A percentile compares a stretch with the other conserved stretches of the same genome.
Conservation (phyloP, 2,329 filamentous ascomycete genomes). For the Lasiodiplodia theobromae region DNA sequence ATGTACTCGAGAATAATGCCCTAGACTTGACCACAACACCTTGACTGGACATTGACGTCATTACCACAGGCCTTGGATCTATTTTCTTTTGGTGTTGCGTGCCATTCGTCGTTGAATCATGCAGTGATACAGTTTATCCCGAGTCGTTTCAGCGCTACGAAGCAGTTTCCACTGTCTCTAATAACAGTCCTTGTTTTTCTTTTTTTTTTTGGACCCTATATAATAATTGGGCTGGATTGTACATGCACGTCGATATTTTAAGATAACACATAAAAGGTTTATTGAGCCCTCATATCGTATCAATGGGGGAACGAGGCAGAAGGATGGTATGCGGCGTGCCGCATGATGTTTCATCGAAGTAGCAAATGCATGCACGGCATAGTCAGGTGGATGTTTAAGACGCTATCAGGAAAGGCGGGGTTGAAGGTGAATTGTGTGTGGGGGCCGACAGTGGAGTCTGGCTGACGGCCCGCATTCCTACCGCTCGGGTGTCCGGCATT, state of each 20-base stretch:
- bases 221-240: conserved; percentile 43
- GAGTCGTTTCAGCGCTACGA: conserved; percentile 44
- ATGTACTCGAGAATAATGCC: conserved; percentile 42
- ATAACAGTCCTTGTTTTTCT: conserved; percentile 44
- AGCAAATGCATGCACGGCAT: conserved; percentile 40
- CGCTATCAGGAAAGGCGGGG: background rate
- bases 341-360: conserved; percentile 38
- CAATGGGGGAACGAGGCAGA: conserved; percentile 40
- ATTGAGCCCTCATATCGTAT: conserved; percentile 35
- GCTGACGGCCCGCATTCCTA: background rate
- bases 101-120: conserved; percentile 86
- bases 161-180: conserved; percentile 42
- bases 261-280: conserved; percentile 51
- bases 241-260: conserved; percentile 49
- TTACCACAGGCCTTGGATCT: conserved; percentile 70
- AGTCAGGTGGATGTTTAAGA: conserved; percentile 30
- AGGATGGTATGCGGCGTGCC: conserved; percentile 38
- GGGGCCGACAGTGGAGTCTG: background rate
- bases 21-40: conserved; percentile 41
- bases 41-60: conserved; percentile 42
- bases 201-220: conserved; percentile 40
- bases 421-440: background rate
- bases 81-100: conserved; percentile 87
- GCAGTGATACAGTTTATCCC: conserved; percentile 44
- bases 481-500: background rate